Base-by-base conservation (phyloP, 257 asterid genomes). In the Jacaranda mimosifolia region DNA sequence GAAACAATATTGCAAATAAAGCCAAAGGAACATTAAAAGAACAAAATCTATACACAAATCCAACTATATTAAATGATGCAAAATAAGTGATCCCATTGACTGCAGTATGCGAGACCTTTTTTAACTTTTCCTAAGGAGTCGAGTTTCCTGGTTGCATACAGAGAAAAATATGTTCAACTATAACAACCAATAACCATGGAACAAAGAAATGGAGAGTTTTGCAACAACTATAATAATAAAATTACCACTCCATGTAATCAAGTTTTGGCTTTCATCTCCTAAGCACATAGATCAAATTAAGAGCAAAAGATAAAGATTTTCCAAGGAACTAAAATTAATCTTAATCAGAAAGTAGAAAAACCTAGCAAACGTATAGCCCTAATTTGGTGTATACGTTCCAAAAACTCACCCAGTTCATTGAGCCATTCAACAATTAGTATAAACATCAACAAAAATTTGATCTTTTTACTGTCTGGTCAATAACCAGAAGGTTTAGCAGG, bases 401-500 rank as follows among this genome's bases (percentile, higher is more conserved):
- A 56, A 38, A 62, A 38, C 43, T 9, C 17, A 15, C 36, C 79
- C 18, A 57, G 7, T n/a, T 62, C 39, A 17, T 7, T 7, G 63
- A 55, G 9, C 13, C 57, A 7, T 18, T 19, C 45, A 35, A 17
- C n/a, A 68, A 79, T 43, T 9, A 65, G 51, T 55, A 48, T 21
- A 7, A 78, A 43, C 59, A 59, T 10, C 59, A 60, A 59, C 5
- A 13, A 35, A 60, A 39, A 39, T 51, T 69, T 9, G 7, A 43
- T 76, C 72, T 43, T 68, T 36, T 7, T 26, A 12, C 63, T 68
- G 63, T 63, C 36, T 46, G 45, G 43, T 55, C 77, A 68, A 70
- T 43, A 63, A 60, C 73, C 72, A 68, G 42, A 67, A 66, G 19
- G 21, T 15, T 11, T 56, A 51, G 57, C 74, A 10, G 26, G 62